These are phyloP conservation scores for Terana coerulea DNA, from an alignment of 768 basidiomycete genomes.

Conservation along the genomic window DNA sequence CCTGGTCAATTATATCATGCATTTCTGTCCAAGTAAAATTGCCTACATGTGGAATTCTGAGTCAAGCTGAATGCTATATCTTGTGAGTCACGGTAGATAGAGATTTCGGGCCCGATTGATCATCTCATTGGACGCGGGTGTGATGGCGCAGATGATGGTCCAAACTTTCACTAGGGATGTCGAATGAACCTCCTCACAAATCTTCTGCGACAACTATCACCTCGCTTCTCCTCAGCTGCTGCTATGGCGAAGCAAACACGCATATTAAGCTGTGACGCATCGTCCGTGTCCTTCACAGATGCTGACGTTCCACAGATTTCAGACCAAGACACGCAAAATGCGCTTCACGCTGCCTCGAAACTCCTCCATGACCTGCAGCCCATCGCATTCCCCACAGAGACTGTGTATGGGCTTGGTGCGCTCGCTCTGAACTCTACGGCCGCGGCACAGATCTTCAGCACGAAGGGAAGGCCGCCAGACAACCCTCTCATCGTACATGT, in stretches of 20 bases:
- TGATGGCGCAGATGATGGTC: neutral
- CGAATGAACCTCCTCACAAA: neutral
- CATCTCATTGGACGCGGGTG: constrained; percentile 5
- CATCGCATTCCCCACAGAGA: constrained; percentile 95
- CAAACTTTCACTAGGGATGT: neutral
- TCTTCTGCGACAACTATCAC: constrained; percentile 1
- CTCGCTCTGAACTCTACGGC: constrained; percentile 66
- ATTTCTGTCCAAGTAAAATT: neutral
- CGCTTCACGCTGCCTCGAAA: constrained; percentile 53
- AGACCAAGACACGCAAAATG: constrained; percentile 45
- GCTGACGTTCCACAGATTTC: constrained; percentile 46
- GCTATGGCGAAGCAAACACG: constrained; percentile 28
- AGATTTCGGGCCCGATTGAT: neutral
- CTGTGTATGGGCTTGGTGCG: constrained; percentile 97
- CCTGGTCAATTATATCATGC: neutral
- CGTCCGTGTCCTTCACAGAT: constrained; percentile 53
- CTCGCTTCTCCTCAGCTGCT: constrained; percentile 1
- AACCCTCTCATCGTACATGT: constrained; percentile 98
- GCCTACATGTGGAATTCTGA: neutral
- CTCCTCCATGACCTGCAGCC: constrained; percentile 49
- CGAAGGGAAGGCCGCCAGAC: constrained; percentile 90
- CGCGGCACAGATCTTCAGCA: constrained; percentile 70
- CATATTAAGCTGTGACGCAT: constrained; percentile 60
- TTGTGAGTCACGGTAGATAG: neutral
- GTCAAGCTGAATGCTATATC: neutral